Evolutionary conservation across 805 yeast species (phyloP).

Genomic region (Suhomyces vadensis): DNA sequence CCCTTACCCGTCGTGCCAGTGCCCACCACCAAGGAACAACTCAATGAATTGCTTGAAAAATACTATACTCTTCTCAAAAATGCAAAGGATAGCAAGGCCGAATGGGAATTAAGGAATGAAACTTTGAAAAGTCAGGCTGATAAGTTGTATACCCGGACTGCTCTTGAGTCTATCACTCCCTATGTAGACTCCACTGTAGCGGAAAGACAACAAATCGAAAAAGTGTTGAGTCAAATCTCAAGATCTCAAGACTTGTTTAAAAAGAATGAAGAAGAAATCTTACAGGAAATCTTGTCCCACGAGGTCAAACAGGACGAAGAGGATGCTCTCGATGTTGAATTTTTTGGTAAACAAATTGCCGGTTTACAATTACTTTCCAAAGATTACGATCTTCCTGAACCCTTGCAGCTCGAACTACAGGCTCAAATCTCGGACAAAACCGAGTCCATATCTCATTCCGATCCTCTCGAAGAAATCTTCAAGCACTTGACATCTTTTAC

Average conservation of each 20-base stretch:
- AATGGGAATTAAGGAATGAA: constrained; percentile 14
- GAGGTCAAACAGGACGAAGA: constrained; percentile 11
- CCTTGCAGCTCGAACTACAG: constrained; percentile 41
- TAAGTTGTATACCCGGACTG: neutral
- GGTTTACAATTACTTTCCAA: constrained; percentile 65
- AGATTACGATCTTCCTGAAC: constrained; percentile 63
- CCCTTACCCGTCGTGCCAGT: neutral
- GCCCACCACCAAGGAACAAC: constrained; percentile 29
- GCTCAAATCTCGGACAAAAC: constrained; percentile 14
- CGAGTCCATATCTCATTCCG: constrained; percentile 2
- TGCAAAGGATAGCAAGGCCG: constrained; percentile 20
- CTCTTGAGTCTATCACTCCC: constrained; percentile 6
- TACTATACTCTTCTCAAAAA: constrained; percentile 23
- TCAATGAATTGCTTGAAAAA: constrained; percentile 26
- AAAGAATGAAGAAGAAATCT: constrained; percentile 23
- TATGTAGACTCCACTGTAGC: constrained; percentile 25
- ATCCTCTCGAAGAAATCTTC: constrained; percentile 7
- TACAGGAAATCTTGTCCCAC: constrained; percentile 17
- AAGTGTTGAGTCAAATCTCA: constrained; percentile 28
- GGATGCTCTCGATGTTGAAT: constrained; percentile 39
- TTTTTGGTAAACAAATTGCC: constrained; percentile 58
- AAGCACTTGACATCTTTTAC: constrained; percentile 7
- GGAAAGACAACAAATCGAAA: constrained; percentile 30
- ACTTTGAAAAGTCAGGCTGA: neutral
- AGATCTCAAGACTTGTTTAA: constrained; percentile 24